These are phyloP conservation scores for Termitomyces sp. DNA, from an alignment of 768 basidiomycete species.

Conservation along the genomic window DNA sequence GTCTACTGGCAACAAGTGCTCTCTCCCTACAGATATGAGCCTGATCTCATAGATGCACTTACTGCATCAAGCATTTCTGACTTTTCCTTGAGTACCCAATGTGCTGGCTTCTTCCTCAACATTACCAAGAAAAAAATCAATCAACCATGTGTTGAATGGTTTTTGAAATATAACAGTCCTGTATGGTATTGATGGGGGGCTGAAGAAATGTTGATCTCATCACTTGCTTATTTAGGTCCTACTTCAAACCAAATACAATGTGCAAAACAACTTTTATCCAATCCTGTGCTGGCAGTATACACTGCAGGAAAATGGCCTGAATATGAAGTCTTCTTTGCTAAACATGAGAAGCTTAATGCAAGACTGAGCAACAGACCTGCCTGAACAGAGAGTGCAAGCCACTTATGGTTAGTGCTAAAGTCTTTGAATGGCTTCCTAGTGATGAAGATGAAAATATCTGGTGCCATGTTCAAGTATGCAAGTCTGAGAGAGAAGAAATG, in stretches of 20 bases:
- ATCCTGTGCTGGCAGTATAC: background rate
- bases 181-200: background rate
- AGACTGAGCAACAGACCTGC: background rate
- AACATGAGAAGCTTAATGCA: background rate
- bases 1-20: background rate
- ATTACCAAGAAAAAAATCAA: background rate
- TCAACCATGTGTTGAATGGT: too few relatives aligned
- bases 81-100: background rate
- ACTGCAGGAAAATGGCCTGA: background rate
- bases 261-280: background rate
- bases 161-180: background rate
- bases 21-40: background rate
- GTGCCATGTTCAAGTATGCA: background rate
- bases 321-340: background rate
- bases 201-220: background rate
- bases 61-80: background rate
- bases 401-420: background rate
- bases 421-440: conserved; percentile 6
- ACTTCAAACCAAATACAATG: background rate
- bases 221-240: background rate
- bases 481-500: background rate
- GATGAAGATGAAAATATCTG: background rate
- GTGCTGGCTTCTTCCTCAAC: background rate
- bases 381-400: conserved; percentile 1
- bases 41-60: background rate